These are phyloP conservation scores for Suaeda aralocaspica DNA, from an alignment of 148 eudicot genomes.

Conservation along the genomic window DNA sequence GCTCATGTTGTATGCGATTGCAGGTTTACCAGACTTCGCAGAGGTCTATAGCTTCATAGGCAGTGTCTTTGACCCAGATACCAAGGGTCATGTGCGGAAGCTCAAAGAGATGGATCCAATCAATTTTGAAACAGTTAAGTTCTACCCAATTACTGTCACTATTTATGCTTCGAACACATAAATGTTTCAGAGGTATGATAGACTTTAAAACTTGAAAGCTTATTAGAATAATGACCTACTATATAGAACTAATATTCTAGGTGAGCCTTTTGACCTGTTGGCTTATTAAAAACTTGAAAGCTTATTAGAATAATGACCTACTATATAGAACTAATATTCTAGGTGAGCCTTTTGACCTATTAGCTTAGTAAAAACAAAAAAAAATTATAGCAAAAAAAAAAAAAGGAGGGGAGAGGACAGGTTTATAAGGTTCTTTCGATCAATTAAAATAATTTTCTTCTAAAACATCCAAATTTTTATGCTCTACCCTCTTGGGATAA, in stretches of 20 bases:
- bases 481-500: neutral
- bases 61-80: constrained; percentile 85
- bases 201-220: neutral
- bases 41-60: constrained; percentile 94
- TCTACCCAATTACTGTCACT: neutral
- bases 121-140: constrained; percentile 79
- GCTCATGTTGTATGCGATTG: constrained; percentile 16
- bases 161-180: neutral
- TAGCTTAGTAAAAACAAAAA: too few relatives aligned
- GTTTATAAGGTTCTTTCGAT: neutral
- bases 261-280: too few relatives aligned
- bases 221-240: neutral
- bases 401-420: neutral
- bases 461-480: neutral
- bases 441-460: neutral
- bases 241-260: too few relatives aligned
- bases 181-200: neutral
- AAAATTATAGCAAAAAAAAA: too few relatives aligned
- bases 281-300: too few relatives aligned
- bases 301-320: too few relatives aligned
- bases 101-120: constrained; percentile 99
- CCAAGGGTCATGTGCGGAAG: constrained; percentile 66
- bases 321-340: too few relatives aligned
- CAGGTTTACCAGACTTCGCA: constrained; percentile 84
- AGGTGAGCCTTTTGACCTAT: too few relatives aligned